These are phyloP conservation scores for Radiomyces spectabilis DNA, from an alignment of 192 early-diverging fungal species.

Conservation along the genomic window DNA sequence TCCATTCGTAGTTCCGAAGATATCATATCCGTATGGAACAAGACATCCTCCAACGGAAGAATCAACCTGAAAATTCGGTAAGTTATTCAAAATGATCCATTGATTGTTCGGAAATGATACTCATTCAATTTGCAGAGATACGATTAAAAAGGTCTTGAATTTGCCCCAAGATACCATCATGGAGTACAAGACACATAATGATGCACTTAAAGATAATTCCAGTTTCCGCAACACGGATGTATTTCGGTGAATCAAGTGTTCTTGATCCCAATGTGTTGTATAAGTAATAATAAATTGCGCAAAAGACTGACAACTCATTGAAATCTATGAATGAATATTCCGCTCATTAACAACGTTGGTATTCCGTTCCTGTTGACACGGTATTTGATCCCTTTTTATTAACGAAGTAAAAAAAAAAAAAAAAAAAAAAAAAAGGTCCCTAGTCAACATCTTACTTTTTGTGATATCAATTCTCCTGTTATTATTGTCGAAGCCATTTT, in stretches of 20 bases:
- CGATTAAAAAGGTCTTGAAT: conserved; percentile 77
- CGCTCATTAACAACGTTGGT: no score
- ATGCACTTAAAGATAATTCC: conserved; percentile 79
- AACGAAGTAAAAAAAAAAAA: no score
- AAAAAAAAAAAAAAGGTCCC: no score
- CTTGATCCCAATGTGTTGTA: not conserved
- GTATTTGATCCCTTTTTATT: no score
- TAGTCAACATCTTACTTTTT: no score
- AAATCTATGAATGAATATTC: no score
- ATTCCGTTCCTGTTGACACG: no score
- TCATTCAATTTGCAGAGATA: conserved; percentile 50
- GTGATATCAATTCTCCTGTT: no score
- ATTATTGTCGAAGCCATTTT: no score
- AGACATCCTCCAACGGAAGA: conserved; percentile 72
- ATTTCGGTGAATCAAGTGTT: conserved; percentile 40
- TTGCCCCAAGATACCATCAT: conserved; percentile 83
- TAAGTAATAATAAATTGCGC: not conserved
- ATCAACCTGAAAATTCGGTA: conserved; percentile 81
- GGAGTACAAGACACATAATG: conserved; percentile 94
- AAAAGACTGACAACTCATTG: no score
- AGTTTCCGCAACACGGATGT: conserved; percentile 82
- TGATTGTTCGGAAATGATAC: not conserved
- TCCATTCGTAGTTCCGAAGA: conserved; percentile 91
- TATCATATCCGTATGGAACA: conserved; percentile 93
- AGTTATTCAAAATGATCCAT: not conserved